A percentile compares a stretch with the other conserved stretches of the same genome.
Evolutionary conservation across 164 flowering plant genomes (phyloP).

Genomic region (Brasenia schreberi): DNA sequence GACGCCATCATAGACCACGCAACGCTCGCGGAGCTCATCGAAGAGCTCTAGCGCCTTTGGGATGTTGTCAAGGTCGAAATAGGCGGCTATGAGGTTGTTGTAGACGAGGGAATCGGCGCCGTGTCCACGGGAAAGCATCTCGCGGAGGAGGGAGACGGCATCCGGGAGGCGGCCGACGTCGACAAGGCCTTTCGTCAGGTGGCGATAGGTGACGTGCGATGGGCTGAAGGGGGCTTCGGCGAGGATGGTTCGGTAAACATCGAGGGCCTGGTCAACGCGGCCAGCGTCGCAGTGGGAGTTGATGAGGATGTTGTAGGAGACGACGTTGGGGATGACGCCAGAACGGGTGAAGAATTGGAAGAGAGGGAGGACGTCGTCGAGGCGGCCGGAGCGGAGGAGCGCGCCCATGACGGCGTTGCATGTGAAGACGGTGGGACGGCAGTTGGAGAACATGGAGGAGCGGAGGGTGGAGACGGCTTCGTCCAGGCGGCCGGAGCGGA

Average conservation of each 20-base stretch:
- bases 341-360: slow-evolving; percentile 54
- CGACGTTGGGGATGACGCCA: slow-evolving; percentile 56
- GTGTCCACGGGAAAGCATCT: slow-evolving; percentile 63
- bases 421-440: slow-evolving; percentile 78
- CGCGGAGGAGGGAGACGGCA: slow-evolving; percentile 46
- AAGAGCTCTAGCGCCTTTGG: slow-evolving; percentile 64
- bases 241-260: slow-evolving; percentile 35
- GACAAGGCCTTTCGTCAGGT: slow-evolving; percentile 63
- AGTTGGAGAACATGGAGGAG: slow-evolving; percentile 47
- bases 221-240: slow-evolving; percentile 66
- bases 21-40: slow-evolving; percentile 62
- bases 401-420: slow-evolving; percentile 77
- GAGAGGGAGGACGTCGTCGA: slow-evolving; percentile 44
- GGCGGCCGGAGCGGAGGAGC: slow-evolving; percentile 50
- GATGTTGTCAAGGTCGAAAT: slow-evolving; percentile 32
- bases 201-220: slow-evolving; percentile 47
- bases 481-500: slow-evolving; percentile 63
- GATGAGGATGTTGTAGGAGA: slow-evolving; percentile 58
- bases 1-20: slow-evolving; percentile 73
- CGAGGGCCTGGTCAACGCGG: slow-evolving; percentile 35
- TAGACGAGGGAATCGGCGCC: slow-evolving; percentile 78
- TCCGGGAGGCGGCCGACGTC: slow-evolving; percentile 45
- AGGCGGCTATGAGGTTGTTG: slow-evolving; percentile 54
- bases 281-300: slow-evolving; percentile 51
- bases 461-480: slow-evolving; percentile 52